Conservation (phyloP, 163 green algal species). For the Smithsoniella earleae region DNA sequence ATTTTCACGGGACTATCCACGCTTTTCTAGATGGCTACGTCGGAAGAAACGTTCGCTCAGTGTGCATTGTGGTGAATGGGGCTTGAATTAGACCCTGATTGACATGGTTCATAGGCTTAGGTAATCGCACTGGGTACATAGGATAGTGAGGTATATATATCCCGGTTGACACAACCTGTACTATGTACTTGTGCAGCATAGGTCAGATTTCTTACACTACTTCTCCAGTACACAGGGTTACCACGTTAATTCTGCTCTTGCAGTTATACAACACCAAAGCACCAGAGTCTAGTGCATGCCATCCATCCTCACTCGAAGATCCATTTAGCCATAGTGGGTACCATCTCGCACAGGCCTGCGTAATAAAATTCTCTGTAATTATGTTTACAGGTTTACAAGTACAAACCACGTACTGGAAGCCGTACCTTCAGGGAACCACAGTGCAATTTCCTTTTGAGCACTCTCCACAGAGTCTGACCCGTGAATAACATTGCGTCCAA, state of each 20-base stretch:
- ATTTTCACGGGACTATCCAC: neutral
- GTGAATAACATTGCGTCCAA: slow-evolving; percentile 92
- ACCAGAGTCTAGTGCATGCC: neutral
- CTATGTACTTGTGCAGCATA: neutral
- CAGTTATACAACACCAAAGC: too few relatives aligned
- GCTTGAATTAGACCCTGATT: too few relatives aligned
- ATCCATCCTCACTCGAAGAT: slow-evolving; percentile 12
- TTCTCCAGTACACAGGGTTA: neutral
- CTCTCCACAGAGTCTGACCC: slow-evolving; percentile 86
- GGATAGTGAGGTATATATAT: too few relatives aligned
- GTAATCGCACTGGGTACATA: too few relatives aligned
- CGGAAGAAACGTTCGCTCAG: neutral
- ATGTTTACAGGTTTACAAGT: neutral
- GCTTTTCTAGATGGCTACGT: neutral
- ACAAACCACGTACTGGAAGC: neutral
- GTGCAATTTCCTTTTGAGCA: slow-evolving; percentile 81
- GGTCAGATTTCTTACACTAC: neutral
- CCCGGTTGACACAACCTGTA: too few relatives aligned
- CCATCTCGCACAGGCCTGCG: slow-evolving; percentile 12
- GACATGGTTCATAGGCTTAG: too few relatives aligned
- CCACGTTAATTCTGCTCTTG: too few relatives aligned
- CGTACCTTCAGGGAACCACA: slow-evolving; percentile 65
- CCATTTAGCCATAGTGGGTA: slow-evolving; percentile 8
- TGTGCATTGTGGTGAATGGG: neutral
- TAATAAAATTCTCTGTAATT: too few relatives aligned